Conservation (phyloP, 352 stramenopile genomes). For the Phytopythium chamaehyphon region DNA sequence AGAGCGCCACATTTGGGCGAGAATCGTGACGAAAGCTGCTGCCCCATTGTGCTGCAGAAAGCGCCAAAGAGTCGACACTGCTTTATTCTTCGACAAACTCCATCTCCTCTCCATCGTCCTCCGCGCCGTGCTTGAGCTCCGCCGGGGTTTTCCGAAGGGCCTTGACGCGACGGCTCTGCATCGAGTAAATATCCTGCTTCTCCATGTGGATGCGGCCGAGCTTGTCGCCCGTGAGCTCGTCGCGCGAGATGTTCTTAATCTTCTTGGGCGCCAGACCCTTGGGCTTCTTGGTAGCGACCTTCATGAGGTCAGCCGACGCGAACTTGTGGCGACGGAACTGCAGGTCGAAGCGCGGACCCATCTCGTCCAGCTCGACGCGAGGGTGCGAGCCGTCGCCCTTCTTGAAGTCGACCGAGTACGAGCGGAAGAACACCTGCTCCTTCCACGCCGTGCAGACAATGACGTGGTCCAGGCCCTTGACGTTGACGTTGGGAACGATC, state of each 20-base stretch:
- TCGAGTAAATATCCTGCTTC: conserved; percentile 96
- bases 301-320: conserved; percentile 94
- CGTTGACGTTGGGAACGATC: conserved; percentile 93
- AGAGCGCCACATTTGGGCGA: background rate
- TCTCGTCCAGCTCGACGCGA: conserved; percentile 87
- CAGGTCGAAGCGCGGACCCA: conserved; percentile 89
- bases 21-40: background rate
- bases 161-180: conserved; percentile 94
- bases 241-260: conserved; percentile 97
- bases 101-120: conserved; percentile 25
- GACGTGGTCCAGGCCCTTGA: conserved; percentile 96
- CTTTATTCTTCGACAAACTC: conserved; percentile 50
- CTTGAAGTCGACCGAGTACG: conserved; percentile 96
- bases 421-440: conserved; percentile 92
- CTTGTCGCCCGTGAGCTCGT: conserved; percentile 97
- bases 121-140: conserved; percentile 64
- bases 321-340: conserved; percentile 94
- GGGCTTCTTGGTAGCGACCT: conserved; percentile 92
- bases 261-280: conserved; percentile 93
- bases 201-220: conserved; percentile 98
- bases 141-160: conserved; percentile 86
- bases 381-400: conserved; percentile 80
- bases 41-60: background rate
- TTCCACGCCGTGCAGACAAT: conserved; percentile 96
- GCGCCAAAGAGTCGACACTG: background rate